Evolutionary conservation across 805 yeast species (phyloP), one percentile per base, ranked within the genome.

Genomic region (Starmerella sp.): DNA sequence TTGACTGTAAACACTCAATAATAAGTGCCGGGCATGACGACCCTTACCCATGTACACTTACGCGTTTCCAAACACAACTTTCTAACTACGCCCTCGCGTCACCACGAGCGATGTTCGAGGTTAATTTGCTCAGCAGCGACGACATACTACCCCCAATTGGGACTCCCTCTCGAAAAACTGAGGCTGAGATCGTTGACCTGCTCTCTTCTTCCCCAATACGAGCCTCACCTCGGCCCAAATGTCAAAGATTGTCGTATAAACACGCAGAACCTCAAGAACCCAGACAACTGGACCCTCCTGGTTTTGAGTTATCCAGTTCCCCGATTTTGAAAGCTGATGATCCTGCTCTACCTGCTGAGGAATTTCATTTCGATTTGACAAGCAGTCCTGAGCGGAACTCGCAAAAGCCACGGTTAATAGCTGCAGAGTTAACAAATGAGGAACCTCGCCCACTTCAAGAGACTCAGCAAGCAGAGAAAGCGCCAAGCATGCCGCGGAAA

Each of bases 121-220:
- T 56, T 11, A 43, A 51, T 35, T 54, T 56, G 14, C 34, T 54
- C 37, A 54, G 59, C 45, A 48, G 53, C n/a, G 52, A 47, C 48
- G 46, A 41, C 14, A 34, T 10, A 15, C 1, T 6, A 3, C 30
- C 42, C 15, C 41, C 42, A 48, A 15, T n/a, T 9, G 17, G 11
- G 14, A n/a, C 42, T 8, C 42, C 17, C 5, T 34, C 13, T 14
- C 11, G 17, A 9, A 17, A 22, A 1, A 11, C 5, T 1, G 35
- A 43, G 35, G 48, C 42, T 4, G 59, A 54, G 38, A 44, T 54
- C 30, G 38, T 53, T 6, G 59, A 56, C 17, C 51, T 56, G n/a
- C 48, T 51, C 4, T 56, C 59, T 6, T 54, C 54, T 11, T 51
- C 57, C 6, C 55, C 55, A 2, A 7, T 52, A 14, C 36, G 38